Percentiles rank a stretch among this genome's conserved stretches.
These are phyloP conservation scores for Diplodia sapinea DNA, from an alignment of 2,329 filamentous ascomycete genomes.

Conservation along the genomic window DNA sequence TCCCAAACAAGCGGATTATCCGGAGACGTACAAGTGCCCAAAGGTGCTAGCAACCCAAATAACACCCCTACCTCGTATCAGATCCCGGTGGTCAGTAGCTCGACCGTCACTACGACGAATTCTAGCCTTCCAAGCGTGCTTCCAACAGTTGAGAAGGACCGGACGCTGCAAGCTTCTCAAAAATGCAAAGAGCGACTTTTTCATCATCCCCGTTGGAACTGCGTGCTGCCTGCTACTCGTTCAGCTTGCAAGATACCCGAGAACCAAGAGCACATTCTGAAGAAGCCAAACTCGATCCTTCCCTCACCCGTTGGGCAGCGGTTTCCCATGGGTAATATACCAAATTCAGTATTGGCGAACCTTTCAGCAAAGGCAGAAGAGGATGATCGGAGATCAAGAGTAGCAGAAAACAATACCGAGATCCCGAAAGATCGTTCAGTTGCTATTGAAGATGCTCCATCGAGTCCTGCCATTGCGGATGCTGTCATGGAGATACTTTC, in stretches of 20 bases:
- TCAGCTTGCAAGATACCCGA: neutral
- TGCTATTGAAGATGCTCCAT: neutral
- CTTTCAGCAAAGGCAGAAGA: neutral
- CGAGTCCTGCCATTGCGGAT: neutral
- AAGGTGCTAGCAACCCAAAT: neutral
- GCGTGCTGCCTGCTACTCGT: slow-evolving; percentile 3
- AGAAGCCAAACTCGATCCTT: neutral
- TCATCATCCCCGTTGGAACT: neutral
- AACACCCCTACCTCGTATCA: slow-evolving; percentile 16
- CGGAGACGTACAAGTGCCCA: neutral
- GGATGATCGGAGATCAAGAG: neutral
- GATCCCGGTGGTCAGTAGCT: slow-evolving; percentile 1
- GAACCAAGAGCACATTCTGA: slow-evolving; percentile 16
- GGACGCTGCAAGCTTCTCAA: neutral
- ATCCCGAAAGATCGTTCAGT: no score
- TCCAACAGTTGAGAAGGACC: neutral
- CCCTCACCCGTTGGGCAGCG: neutral
- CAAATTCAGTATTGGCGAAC: neutral
- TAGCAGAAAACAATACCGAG: neutral
- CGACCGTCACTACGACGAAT: neutral
- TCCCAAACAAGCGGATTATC: neutral
- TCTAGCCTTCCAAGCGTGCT: slow-evolving; percentile 8
- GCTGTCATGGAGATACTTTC: neutral
- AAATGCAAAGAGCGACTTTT: neutral
- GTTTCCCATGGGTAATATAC: slow-evolving; percentile 15